Conservation (phyloP, 192 early-diverging fungal genomes). For the Podila epigama region DNA sequence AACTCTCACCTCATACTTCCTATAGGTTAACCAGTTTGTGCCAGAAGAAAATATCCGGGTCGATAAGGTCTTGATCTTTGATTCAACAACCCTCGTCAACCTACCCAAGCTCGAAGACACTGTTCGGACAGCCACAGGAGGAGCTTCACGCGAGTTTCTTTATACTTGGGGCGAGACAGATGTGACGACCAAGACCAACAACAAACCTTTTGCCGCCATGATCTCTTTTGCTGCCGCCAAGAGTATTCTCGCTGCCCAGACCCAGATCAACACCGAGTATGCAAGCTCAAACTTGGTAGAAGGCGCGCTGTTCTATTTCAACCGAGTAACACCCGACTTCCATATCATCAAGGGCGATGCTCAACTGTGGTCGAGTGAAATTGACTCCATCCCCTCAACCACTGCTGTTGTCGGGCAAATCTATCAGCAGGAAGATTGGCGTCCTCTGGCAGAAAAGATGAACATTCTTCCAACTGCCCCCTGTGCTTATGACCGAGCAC, state of each 20-base stretch:
- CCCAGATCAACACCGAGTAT: slow-evolving; percentile 18
- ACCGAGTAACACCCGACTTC: slow-evolving; percentile 28
- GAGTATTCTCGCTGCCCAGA: slow-evolving; percentile 6
- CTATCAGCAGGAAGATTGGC: slow-evolving; percentile 57
- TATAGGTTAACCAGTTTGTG: slow-evolving; percentile 39
- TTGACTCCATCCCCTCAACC: slow-evolving; percentile 45
- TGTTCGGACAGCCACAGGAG: neutral
- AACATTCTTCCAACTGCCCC: slow-evolving; percentile 23
- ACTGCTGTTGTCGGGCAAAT: slow-evolving; percentile 49
- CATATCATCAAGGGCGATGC: slow-evolving; percentile 15
- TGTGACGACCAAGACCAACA: neutral
- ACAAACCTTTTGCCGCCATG: slow-evolving; percentile 49
- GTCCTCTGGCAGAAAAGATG: slow-evolving; percentile 36
- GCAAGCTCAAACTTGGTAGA: slow-evolving; percentile 15
- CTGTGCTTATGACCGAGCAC: slow-evolving; percentile 22
- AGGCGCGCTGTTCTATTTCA: slow-evolving; percentile 14
- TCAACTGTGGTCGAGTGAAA: slow-evolving; percentile 56
- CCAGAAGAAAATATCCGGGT: slow-evolving; percentile 24
- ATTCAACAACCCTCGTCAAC: slow-evolving; percentile 29
- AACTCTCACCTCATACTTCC: no score
- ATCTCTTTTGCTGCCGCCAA: slow-evolving; percentile 48
- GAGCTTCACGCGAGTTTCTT: slow-evolving; percentile 1
- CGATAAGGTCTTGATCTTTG: slow-evolving; percentile 35
- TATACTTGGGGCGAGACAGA: slow-evolving; percentile 18
- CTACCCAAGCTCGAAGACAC: slow-evolving; percentile 28